Conservation (phyloP, 495 filamentous ascomycete species). For the Pyrenula massariospora region DNA sequence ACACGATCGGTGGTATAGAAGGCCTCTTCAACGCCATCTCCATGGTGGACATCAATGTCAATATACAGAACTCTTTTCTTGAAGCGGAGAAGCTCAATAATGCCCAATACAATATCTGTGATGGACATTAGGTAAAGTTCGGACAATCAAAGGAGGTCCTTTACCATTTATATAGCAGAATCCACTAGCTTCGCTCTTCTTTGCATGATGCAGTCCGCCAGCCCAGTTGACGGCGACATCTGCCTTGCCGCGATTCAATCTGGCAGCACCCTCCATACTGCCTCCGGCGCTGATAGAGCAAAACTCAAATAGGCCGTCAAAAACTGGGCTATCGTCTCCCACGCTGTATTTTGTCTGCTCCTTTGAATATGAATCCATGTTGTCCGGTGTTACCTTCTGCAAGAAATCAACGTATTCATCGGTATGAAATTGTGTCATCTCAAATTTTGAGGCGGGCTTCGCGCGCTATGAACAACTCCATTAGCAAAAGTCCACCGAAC, state of each 20-base stretch:
- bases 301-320: slow-evolving; percentile 96
- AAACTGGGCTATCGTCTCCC: slow-evolving; percentile 94
- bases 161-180: slow-evolving; percentile 98
- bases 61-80: slow-evolving; percentile 93
- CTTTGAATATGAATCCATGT: slow-evolving; percentile 88
- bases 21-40: slow-evolving; percentile 94
- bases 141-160: slow-evolving; percentile 6
- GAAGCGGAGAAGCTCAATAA: slow-evolving; percentile 88
- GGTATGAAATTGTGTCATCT: slow-evolving; percentile 99
- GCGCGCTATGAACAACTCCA: too few relatives aligned
- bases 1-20: slow-evolving; percentile 97
- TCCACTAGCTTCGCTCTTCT: slow-evolving; percentile 90
- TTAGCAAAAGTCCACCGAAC: too few relatives aligned
- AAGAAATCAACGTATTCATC: slow-evolving; percentile 99
- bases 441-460: slow-evolving; percentile 87
- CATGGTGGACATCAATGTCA: slow-evolving; percentile 97
- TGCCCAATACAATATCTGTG: slow-evolving; percentile 89
- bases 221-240: slow-evolving; percentile 98
- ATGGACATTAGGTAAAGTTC: slow-evolving; percentile 2
- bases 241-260: slow-evolving; percentile 86
- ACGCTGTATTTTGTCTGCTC: slow-evolving; percentile 98
- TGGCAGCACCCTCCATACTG: slow-evolving; percentile 91
- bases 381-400: slow-evolving; percentile 91
- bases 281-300: slow-evolving; percentile 96
- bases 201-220: slow-evolving; percentile 92